phyloP scores from a whole-genome alignment of 176 grass and related monocot genomes.

The Thinopyrum elongatum region DNA sequence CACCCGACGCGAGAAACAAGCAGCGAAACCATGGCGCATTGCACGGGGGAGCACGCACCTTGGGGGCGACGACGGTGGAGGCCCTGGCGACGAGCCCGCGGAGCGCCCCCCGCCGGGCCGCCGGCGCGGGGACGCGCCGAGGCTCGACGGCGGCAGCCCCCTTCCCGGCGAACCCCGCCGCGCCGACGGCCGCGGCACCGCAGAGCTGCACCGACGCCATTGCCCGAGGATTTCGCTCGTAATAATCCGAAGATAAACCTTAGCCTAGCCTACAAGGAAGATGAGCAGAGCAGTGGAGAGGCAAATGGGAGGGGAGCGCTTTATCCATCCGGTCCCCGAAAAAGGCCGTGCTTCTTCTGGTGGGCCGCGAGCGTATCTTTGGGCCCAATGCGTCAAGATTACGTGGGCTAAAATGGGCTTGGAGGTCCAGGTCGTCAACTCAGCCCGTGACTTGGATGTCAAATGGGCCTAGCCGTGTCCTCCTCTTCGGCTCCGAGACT shows the following conservation, averaged over 20 bases:
- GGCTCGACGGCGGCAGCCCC: neutral
- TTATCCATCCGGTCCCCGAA: conserved; percentile 14
- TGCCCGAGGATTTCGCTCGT: neutral
- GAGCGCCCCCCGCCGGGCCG: neutral
- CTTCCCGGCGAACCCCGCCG: neutral
- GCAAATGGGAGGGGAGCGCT: neutral
- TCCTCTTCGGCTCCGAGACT: neutral
- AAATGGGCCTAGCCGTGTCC: neutral
- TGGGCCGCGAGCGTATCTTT: neutral
- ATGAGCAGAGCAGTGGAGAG: neutral
- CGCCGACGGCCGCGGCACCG: neutral
- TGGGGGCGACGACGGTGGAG: conserved; percentile 61
- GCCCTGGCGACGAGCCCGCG: conserved; percentile 51
- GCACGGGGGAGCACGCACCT: conserved; percentile 39
- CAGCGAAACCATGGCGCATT: neutral
- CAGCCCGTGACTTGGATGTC: neutral
- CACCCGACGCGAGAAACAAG: neutral
- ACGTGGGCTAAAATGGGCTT: neutral
- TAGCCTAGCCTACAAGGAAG: neutral
- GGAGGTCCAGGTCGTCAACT: no score
- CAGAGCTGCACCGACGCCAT: conserved; percentile 48
- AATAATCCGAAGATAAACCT: conserved; percentile 27
- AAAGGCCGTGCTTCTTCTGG: neutral
- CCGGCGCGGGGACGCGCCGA: neutral
- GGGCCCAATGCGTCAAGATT: no score